These are phyloP conservation scores for Aspergillus ellipticus DNA, from an alignment of 495 filamentous ascomycete species.

Conservation along the genomic window DNA sequence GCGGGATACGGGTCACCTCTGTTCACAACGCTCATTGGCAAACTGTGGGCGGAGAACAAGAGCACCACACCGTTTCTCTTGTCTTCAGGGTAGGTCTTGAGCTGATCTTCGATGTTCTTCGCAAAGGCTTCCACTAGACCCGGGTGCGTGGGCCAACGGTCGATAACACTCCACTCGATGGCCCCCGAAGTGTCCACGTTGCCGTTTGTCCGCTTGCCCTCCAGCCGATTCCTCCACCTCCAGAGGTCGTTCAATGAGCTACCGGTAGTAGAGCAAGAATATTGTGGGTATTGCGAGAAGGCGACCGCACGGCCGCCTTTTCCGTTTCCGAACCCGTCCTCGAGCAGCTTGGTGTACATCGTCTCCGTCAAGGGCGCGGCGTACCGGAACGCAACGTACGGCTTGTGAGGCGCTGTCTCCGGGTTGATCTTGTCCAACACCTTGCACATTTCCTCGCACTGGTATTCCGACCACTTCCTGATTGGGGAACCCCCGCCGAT, in stretches of 20 bases:
- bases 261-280: conserved; percentile 97
- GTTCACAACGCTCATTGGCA: conserved; percentile 97
- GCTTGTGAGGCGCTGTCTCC: conserved; percentile 93
- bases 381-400: conserved; percentile 98
- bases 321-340: conserved; percentile 84
- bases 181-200: conserved; percentile 54
- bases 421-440: conserved; percentile 85
- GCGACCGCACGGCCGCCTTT: conserved; percentile 89
- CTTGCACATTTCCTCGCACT: conserved; percentile 93
- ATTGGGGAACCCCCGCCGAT: conserved; percentile 98
- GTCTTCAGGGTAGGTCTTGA: conserved; percentile 79
- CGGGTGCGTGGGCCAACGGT: conserved; percentile 89
- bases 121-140: conserved; percentile 91
- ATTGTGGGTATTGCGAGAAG: conserved; percentile 98
- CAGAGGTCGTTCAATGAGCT: conserved; percentile 95
- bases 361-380: conserved; percentile 91
- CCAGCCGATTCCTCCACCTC: conserved; percentile 88
- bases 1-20: conserved; percentile 93
- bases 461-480: conserved; percentile 94
- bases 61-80: conserved; percentile 74
- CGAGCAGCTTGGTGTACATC: conserved; percentile 75
- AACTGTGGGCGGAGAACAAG: conserved; percentile 89
- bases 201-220: conserved; percentile 62
- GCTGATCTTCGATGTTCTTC: conserved; percentile 76
- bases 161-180: conserved; percentile 96